A percentile compares a stretch with the other conserved stretches of the same genome.
Conservation (phyloP, 805 yeast species). For the Kodamaea laetipori region DNA sequence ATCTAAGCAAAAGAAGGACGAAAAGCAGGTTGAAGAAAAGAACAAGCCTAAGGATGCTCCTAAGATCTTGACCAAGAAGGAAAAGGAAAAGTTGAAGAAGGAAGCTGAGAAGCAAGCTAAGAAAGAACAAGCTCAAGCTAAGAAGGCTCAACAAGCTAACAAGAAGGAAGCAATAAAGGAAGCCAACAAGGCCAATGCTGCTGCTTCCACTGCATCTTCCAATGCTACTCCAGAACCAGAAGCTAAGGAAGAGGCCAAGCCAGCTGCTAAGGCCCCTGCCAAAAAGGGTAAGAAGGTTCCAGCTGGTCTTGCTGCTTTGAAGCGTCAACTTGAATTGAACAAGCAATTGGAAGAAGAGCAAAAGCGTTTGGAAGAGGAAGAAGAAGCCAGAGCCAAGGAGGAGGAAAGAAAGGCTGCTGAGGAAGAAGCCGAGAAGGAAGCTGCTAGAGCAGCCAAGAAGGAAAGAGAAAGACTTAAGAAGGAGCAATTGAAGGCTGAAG, state of each 20-base stretch:
- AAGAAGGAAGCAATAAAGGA: constrained; percentile 59
- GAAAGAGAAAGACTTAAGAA: constrained; percentile 85
- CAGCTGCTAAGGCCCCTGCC: constrained; percentile 27
- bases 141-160: constrained; percentile 69
- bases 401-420: constrained; percentile 53
- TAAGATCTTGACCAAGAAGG: constrained; percentile 85
- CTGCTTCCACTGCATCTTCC: constrained; percentile 23
- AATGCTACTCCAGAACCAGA: constrained; percentile 39
- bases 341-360: constrained; percentile 88
- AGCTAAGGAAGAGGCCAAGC: constrained; percentile 38
- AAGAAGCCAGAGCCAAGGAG: constrained; percentile 49
- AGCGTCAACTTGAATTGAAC: constrained; percentile 82
- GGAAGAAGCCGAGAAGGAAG: constrained; percentile 69
- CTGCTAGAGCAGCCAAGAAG: constrained; percentile 63
- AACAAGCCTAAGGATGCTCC: constrained; percentile 58
- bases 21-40: constrained; percentile 62
- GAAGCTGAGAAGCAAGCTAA: constrained; percentile 87
- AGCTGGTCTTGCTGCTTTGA: constrained; percentile 90
- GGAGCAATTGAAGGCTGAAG: constrained; percentile 94
- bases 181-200: constrained; percentile 47
- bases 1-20: constrained; percentile 76
- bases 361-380: constrained; percentile 70
- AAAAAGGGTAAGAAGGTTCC: constrained; percentile 79
- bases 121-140: constrained; percentile 85
- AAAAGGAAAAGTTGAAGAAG: constrained; percentile 92